Evolutionary conservation across 352 stramenopile species (phyloP).

Genomic region (Phytophthora melonis): DNA sequence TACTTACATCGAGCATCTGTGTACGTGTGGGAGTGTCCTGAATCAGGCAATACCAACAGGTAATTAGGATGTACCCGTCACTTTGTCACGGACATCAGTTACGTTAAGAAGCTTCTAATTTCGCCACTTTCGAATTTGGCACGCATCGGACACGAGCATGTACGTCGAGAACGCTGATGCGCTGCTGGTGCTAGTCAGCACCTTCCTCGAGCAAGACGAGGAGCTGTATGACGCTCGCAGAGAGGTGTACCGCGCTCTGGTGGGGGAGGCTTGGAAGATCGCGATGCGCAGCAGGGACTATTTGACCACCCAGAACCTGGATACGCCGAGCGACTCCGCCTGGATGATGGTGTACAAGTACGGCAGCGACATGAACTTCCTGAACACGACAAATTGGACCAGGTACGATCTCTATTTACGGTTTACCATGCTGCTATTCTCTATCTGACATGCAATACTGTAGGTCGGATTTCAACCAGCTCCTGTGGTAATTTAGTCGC

Average conservation of each 20-base stretch:
- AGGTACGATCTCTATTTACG: background rate
- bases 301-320: conserved; percentile 2
- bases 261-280: conserved; percentile 2
- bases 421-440: conserved; percentile 4
- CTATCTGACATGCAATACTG: background rate
- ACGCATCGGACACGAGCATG: background rate
- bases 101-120: conserved; percentile 6
- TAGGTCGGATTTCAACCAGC: background rate
- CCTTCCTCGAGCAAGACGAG: background rate
- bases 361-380: conserved; percentile 9
- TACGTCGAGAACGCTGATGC: background rate
- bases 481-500: background rate
- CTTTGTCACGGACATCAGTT: conserved; percentile 6
- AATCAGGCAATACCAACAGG: background rate
- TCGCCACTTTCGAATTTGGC: conserved; percentile 11
- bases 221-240: background rate
- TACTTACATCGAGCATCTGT: background rate
- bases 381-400: conserved; percentile 11
- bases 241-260: background rate
- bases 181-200: background rate
- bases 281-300: conserved; percentile 10
- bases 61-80: conserved; percentile 8
- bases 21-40: conserved; percentile 1
- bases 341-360: conserved; percentile 13
- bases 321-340: conserved; percentile 2